These are phyloP conservation scores for Citrus mangshanensis DNA, from an alignment of 345 rosid species.

Conservation along the genomic window DNA sequence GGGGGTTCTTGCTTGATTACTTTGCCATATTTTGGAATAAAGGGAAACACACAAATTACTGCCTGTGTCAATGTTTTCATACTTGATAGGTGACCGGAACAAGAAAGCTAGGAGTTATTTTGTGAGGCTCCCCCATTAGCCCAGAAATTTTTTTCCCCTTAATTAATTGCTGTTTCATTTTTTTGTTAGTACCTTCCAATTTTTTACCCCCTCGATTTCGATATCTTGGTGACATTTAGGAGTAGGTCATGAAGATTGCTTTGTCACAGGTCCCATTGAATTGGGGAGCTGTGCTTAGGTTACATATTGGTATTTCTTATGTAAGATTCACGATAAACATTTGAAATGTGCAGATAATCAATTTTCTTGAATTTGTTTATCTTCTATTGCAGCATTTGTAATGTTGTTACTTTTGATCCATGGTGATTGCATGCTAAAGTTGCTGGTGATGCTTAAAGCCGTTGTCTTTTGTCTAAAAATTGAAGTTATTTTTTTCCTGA, in stretches of 20 bases:
- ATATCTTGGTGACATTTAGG: constrained; percentile 39
- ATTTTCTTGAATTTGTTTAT: neutral
- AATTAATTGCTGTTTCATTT: constrained; percentile 16
- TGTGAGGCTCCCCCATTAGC: constrained; percentile 24
- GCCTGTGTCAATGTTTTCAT: constrained; percentile 12
- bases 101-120: constrained; percentile 28
- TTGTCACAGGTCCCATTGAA: constrained; percentile 43
- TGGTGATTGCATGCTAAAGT: neutral
- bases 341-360: constrained; percentile 53
- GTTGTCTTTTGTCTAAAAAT: neutral
- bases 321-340: constrained; percentile 39
- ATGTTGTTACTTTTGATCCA: neutral
- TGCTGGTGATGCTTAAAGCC: neutral
- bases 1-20: constrained; percentile 32
- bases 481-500: neutral
- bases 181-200: constrained; percentile 25
- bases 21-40: constrained; percentile 32
- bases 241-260: constrained; percentile 46
- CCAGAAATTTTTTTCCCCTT: constrained; percentile 9
- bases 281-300: constrained; percentile 41
- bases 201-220: constrained; percentile 13
- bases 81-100: constrained; percentile 30
- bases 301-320: constrained; percentile 33
- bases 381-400: neutral
- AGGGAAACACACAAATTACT: constrained; percentile 18